A percentile compares a stretch with the other conserved stretches of the same genome.
Evolutionary conservation across 2,329 filamentous ascomycete species (phyloP).

Genomic region (Alternaria dauci): DNA sequence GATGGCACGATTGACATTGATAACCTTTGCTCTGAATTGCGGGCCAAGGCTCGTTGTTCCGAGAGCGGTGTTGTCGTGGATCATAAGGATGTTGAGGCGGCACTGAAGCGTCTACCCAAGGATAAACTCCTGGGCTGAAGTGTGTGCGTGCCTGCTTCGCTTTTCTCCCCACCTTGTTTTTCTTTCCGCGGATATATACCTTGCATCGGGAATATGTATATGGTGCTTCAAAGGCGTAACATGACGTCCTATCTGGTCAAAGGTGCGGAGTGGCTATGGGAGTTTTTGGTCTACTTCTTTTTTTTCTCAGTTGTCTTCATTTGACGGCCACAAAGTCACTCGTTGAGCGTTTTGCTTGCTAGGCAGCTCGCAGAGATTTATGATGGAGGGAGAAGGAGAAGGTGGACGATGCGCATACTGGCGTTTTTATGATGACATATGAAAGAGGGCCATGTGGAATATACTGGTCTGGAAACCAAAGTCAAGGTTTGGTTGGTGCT

Average conservation of each 20-base stretch:
- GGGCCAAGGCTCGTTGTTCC: conserved; percentile 95
- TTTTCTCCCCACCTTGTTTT: too few relatives aligned
- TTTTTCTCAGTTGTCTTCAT: too few relatives aligned
- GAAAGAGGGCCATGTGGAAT: background rate
- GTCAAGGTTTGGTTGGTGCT: background rate
- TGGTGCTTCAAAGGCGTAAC: too few relatives aligned
- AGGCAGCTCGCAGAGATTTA: background rate
- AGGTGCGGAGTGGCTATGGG: too few relatives aligned
- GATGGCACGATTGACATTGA: conserved; percentile 94
- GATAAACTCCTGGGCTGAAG: conserved; percentile 24
- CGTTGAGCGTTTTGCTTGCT: conserved; percentile 1
- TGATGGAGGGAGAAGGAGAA: too few relatives aligned
- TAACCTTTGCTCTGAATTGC: conserved; percentile 87
- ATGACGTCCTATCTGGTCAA: too few relatives aligned
- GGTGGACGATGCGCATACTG: background rate
- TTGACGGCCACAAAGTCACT: background rate
- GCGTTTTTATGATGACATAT: background rate
- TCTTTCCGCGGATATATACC: background rate
- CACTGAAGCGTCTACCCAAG: conserved; percentile 56
- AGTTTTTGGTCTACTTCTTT: too few relatives aligned
- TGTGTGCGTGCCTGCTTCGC: too few relatives aligned
- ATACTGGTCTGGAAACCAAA: background rate
- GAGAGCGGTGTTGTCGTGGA: conserved; percentile 89
- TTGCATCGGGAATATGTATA: background rate
- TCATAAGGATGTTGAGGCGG: conserved; percentile 82